Percentiles rank a stretch among this genome's conserved stretches.
Conservation (phyloP, 2,329 filamentous ascomycete species). For the Aureobasidium melanogenum region DNA sequence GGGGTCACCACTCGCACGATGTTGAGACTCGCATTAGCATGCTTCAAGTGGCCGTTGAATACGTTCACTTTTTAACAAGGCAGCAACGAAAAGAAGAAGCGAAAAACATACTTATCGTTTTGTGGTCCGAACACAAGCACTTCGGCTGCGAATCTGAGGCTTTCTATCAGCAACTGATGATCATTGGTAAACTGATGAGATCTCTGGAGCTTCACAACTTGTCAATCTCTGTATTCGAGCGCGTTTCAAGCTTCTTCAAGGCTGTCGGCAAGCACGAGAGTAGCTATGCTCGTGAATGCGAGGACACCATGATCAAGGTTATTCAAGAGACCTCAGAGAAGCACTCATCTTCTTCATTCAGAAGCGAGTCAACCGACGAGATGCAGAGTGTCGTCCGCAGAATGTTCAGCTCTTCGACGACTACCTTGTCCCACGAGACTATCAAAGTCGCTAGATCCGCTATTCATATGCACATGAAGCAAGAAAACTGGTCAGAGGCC, state of each 20-base stretch:
- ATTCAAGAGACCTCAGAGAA: conserved; percentile 33
- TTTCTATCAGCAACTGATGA: conserved; percentile 3
- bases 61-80: conserved; percentile 35
- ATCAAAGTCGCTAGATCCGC: conserved; percentile 33
- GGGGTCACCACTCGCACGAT: neutral
- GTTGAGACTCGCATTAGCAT: conserved; percentile 1
- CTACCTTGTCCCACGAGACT: neutral
- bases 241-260: conserved; percentile 36
- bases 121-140: conserved; percentile 41
- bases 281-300: neutral
- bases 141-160: conserved; percentile 20
- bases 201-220: conserved; percentile 12
- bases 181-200: conserved; percentile 1
- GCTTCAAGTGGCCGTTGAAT: conserved; percentile 26
- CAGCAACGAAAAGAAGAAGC: conserved; percentile 36
- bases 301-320: conserved; percentile 36
- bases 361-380: conserved; percentile 23
- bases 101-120: conserved; percentile 34
- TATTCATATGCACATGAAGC: conserved; percentile 36
- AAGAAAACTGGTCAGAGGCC: conserved; percentile 40
- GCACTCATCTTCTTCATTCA: neutral
- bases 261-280: conserved; percentile 27
- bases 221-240: conserved; percentile 19
- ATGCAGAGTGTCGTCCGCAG: conserved; percentile 22
- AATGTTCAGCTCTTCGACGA: neutral